phyloP scores from a whole-genome alignment of 768 basidiomycete genomes.

The Brasilioporus rufonigricans region DNA sequence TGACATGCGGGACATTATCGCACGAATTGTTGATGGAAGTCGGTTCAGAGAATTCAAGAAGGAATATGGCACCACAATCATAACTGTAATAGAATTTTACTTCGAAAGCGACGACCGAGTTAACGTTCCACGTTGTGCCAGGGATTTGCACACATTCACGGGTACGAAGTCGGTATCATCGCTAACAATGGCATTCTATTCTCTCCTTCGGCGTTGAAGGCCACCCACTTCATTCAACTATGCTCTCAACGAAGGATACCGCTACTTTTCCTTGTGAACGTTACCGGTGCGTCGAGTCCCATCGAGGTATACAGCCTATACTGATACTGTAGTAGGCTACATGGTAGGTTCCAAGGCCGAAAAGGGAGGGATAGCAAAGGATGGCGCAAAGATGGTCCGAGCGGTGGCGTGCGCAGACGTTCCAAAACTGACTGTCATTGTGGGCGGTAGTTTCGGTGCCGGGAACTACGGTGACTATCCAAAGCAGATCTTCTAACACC shows the following conservation, averaged over 20 bases:
- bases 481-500: slow-evolving; percentile 1
- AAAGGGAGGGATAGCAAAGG: slow-evolving; percentile 91
- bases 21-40: slow-evolving; percentile 88
- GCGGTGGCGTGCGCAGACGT: slow-evolving; percentile 93
- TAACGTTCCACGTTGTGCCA: slow-evolving; percentile 27
- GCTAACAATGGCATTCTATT: slow-evolving; percentile 96
- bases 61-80: slow-evolving; percentile 88
- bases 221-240: slow-evolving; percentile 92
- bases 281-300: slow-evolving; percentile 56
- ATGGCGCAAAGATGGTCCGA: slow-evolving; percentile 95
- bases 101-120: neutral
- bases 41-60: slow-evolving; percentile 94
- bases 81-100: slow-evolving; percentile 57
- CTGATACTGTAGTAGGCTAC: slow-evolving; percentile 52
- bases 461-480: slow-evolving; percentile 80
- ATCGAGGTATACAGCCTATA: neutral
- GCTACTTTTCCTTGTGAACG: slow-evolving; percentile 90
- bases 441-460: slow-evolving; percentile 92
- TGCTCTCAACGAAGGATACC: slow-evolving; percentile 91
- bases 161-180: slow-evolving; percentile 86
- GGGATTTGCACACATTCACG: slow-evolving; percentile 90
- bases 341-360: slow-evolving; percentile 98
- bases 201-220: slow-evolving; percentile 90
- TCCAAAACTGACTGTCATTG: slow-evolving; percentile 89
- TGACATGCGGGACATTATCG: slow-evolving; percentile 93